Evolutionary conservation across 805 yeast genomes (phyloP), one percentile per base, ranked within the genome.

Genomic region (Scheffersomyces stipitis): DNA sequence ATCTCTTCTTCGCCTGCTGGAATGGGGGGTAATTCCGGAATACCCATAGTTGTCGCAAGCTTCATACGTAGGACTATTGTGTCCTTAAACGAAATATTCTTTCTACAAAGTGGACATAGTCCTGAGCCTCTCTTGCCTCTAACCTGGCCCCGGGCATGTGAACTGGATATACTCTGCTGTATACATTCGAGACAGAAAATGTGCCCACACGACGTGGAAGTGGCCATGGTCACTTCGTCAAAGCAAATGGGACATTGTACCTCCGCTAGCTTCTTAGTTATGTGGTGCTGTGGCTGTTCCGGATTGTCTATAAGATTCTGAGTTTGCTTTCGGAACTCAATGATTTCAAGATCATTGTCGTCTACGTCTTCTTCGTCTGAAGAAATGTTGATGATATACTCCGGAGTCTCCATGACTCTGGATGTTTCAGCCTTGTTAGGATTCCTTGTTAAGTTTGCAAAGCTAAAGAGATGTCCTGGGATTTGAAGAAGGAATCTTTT

Each of bases 181-280:
- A 69, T 56, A 42, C 75, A 69, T 26, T 65, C 71, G 7, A 69
- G 46, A 37, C 75, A 69, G 46, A 64, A 69, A 3, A 69, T 51
- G 40, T 69, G 75, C 13, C 75, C 75, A 44, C 75, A 69, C 2
- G 63, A 51, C 0, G 73, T 68, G 28, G 62, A 55, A 31, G 73
- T 66, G 32, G 73, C 73, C 34, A 47, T 54, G 4, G 56, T 52
- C 34, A 69, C 49, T n/a, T 59, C 53, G 42, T 69, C 75, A 40
- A 69, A 67, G 46, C 75, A 69, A 22, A 69, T 63, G 16, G 75
- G 75, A 41, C 75, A 69, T 42, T 66, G 64, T 15, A 63, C 50
- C 31, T 66, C 67, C 15, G 56, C 50, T 18, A 69, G 49, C 31
- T 54, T 58, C 48, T 67, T 67, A 10, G 54, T 49, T 4, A 44